Evolutionary conservation across 306 rosid species (phyloP).

Genomic region (Lathyrus tuberosus): DNA sequence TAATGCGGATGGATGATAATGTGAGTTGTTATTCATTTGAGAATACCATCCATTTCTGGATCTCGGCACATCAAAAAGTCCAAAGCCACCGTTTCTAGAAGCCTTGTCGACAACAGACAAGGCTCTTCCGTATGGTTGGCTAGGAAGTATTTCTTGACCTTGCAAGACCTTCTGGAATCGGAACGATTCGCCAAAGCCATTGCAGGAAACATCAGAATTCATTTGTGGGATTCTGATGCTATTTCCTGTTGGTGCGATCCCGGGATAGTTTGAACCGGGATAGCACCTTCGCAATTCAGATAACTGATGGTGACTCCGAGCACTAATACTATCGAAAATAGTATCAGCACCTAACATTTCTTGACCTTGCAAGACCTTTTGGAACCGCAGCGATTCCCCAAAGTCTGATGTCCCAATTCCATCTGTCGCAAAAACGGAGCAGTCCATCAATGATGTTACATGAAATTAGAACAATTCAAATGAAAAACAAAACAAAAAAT

Average conservation of each 20-base stretch:
- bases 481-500: background rate
- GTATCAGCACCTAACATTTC: conserved; percentile 78
- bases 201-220: conserved; percentile 61
- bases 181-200: conserved; percentile 72
- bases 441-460: conserved; percentile 22
- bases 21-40: conserved; percentile 46
- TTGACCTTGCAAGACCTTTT: conserved; percentile 99
- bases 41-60: conserved; percentile 66
- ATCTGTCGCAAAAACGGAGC: conserved; percentile 49
- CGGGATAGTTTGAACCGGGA: conserved; percentile 60
- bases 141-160: conserved; percentile 97
- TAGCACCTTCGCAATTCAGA: conserved; percentile 66
- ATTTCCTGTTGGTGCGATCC: conserved; percentile 60
- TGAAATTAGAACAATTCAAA: conserved; percentile 2
- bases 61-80: conserved; percentile 52
- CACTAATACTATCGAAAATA: conserved; percentile 53
- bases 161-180: conserved; percentile 98
- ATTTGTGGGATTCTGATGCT: conserved; percentile 52
- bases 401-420: conserved; percentile 87
- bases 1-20: conserved; percentile 58
- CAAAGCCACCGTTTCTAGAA: conserved; percentile 56
- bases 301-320: conserved; percentile 51
- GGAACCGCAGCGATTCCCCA: conserved; percentile 88
- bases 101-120: conserved; percentile 49
- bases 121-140: conserved; percentile 68